Evolutionary conservation across 208 protist genomes (phyloP).

Genomic region (Naegleria fowleri): DNA sequence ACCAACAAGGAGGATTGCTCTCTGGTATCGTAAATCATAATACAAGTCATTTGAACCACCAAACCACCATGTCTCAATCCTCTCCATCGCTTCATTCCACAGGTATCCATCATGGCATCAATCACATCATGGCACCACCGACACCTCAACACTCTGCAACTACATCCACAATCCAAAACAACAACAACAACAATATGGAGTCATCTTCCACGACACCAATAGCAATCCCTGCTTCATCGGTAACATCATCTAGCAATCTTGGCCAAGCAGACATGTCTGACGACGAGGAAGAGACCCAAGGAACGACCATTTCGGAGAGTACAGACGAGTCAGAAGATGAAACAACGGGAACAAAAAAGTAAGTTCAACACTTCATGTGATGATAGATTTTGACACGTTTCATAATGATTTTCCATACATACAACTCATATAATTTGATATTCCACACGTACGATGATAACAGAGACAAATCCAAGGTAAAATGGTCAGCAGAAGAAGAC

Average conservation of each 20-base stretch:
- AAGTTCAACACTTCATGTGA: too few relatives aligned
- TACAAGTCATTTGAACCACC: neutral
- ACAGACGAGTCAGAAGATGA: neutral
- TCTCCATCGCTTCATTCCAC: too few relatives aligned
- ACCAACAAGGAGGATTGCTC: neutral
- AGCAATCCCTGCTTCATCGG: neutral
- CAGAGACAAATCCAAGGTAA: slow-evolving; percentile 2
- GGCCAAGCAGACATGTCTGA: neutral
- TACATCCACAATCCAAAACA: too few relatives aligned
- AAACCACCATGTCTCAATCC: neutral
- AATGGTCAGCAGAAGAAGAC: slow-evolving; percentile 27
- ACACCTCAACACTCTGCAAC: too few relatives aligned
- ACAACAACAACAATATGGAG: too few relatives aligned
- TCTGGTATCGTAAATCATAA: neutral
- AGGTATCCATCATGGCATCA: too few relatives aligned
- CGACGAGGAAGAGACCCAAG: neutral
- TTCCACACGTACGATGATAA: too few relatives aligned
- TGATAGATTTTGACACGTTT: too few relatives aligned
- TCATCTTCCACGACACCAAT: too few relatives aligned
- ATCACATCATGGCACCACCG: too few relatives aligned
- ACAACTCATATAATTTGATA: too few relatives aligned
- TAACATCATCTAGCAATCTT: neutral
- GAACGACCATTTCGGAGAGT: neutral
- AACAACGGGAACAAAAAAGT: neutral
- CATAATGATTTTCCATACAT: too few relatives aligned